These are phyloP conservation scores for Mycena leptocephala DNA, from an alignment of 768 basidiomycete species.

Conservation along the genomic window DNA sequence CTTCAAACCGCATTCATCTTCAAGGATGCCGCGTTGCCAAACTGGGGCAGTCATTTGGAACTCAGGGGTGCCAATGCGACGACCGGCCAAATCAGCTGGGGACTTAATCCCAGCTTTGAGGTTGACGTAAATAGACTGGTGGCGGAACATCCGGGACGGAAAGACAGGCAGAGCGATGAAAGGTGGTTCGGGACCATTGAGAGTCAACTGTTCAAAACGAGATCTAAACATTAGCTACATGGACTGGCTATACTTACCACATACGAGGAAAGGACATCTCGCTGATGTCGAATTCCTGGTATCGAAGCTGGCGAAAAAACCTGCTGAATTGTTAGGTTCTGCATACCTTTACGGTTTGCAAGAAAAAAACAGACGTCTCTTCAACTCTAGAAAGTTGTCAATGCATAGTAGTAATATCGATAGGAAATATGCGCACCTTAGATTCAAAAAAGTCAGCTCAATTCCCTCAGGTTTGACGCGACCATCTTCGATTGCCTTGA, in stretches of 20 bases:
- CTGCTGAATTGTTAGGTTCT: neutral
- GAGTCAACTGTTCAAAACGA: conserved; percentile 18
- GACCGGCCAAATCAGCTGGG: conserved; percentile 32
- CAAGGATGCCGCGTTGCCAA: conserved; percentile 38
- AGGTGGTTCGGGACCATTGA: conserved; percentile 30
- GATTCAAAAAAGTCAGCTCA: conserved; percentile 36
- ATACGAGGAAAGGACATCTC: conserved; percentile 39
- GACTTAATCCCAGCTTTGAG: conserved; percentile 34
- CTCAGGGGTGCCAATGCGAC: conserved; percentile 37
- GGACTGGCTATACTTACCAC: conserved; percentile 2
- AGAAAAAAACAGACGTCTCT: conserved; percentile 26
- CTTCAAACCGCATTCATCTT: conserved; percentile 35
- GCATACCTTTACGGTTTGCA: neutral
- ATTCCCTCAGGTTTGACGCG: conserved; percentile 38
- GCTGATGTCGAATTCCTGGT: conserved; percentile 38
- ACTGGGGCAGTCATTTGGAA: conserved; percentile 42
- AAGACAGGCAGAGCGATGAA: conserved; percentile 39
- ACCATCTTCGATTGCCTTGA: conserved; percentile 38
- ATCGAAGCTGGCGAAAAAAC: conserved; percentile 37
- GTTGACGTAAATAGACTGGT: conserved; percentile 39
- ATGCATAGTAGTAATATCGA: neutral
- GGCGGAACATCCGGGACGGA: conserved; percentile 38
- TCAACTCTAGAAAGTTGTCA: conserved; percentile 15
- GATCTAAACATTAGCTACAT: neutral
- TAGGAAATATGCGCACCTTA: conserved; percentile 8